Evolutionary conservation across 108 stramenopile species (phyloP).

Genomic region (Aurantiochytrium sp.): DNA sequence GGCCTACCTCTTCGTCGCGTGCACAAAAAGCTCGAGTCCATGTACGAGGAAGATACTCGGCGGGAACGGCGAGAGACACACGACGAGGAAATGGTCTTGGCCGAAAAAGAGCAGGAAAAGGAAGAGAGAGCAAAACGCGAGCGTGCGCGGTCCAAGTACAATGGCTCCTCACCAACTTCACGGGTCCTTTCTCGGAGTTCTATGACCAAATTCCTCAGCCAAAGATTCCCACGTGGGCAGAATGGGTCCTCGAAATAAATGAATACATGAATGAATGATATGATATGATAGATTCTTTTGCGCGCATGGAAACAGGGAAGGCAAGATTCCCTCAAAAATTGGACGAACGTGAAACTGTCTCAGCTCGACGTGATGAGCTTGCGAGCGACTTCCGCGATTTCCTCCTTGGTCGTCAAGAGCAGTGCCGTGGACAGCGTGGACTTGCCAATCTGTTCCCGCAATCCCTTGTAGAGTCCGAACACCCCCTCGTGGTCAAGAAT

Average conservation of each 20-base stretch:
- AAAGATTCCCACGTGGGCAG: neutral
- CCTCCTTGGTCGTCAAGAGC: neutral
- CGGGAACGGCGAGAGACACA: neutral
- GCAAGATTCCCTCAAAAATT: neutral
- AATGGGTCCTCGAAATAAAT: too few species aligned
- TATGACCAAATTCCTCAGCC: neutral
- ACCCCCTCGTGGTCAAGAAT: neutral
- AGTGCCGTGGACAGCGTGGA: neutral
- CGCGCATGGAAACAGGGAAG: neutral
- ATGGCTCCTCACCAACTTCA: neutral
- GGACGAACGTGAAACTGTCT: neutral
- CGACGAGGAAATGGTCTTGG: neutral
- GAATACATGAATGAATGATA: too few species aligned
- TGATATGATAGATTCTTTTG: neutral
- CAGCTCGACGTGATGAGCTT: neutral
- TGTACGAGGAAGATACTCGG: neutral
- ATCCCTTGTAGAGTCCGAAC: neutral
- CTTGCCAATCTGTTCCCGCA: neutral
- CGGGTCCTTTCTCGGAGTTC: neutral
- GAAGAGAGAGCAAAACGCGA: neutral
- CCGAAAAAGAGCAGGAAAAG: neutral
- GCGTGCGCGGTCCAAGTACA: neutral
- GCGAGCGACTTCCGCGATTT: neutral
- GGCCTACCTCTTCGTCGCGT: neutral
- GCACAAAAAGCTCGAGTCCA: neutral